phyloP scores from a whole-genome alignment of 1,139 yeast species.

The Pichia sp. region DNA sequence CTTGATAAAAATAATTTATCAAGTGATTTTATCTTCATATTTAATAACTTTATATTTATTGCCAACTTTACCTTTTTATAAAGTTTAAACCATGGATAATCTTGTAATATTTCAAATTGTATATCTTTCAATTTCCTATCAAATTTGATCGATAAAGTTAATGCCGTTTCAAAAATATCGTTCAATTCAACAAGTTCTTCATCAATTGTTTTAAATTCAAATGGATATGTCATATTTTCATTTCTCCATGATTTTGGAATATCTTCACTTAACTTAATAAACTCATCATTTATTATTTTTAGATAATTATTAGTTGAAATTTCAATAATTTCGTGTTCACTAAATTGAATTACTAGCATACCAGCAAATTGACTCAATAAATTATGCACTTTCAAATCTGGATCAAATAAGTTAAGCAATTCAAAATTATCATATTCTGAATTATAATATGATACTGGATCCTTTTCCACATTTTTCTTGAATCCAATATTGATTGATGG shows the following conservation, averaged over 20 bases:
- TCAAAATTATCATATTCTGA: constrained; percentile 53
- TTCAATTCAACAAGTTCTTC: constrained; percentile 6
- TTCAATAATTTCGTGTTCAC: constrained; percentile 48
- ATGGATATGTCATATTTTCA: constrained; percentile 13
- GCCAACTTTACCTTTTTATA: constrained; percentile 52
- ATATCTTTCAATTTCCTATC: constrained; percentile 30
- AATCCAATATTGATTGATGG: constrained; percentile 43
- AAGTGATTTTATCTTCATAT: constrained; percentile 45
- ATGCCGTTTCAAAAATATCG: constrained; percentile 2
- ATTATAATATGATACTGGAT: constrained; percentile 49
- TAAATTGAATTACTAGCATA: constrained; percentile 43
- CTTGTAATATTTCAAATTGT: constrained; percentile 45
- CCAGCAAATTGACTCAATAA: constrained; percentile 56
- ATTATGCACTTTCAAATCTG: constrained; percentile 47
- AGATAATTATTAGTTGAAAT: constrained; percentile 37
- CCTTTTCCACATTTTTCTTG: constrained; percentile 25
- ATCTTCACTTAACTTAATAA: constrained; percentile 23
- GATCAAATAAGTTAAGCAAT: constrained; percentile 55
- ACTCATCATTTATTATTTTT: constrained; percentile 22
- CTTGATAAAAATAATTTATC: constrained; percentile 36
- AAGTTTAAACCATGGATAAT: constrained; percentile 66
- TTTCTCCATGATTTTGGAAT: constrained; percentile 34
- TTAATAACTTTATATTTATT: constrained; percentile 49
- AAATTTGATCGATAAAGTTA: constrained; percentile 14
- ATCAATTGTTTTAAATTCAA: constrained; percentile 5